Conservation (phyloP, 495 filamentous ascomycete genomes). For the Lasiosphaeria hispida region DNA sequence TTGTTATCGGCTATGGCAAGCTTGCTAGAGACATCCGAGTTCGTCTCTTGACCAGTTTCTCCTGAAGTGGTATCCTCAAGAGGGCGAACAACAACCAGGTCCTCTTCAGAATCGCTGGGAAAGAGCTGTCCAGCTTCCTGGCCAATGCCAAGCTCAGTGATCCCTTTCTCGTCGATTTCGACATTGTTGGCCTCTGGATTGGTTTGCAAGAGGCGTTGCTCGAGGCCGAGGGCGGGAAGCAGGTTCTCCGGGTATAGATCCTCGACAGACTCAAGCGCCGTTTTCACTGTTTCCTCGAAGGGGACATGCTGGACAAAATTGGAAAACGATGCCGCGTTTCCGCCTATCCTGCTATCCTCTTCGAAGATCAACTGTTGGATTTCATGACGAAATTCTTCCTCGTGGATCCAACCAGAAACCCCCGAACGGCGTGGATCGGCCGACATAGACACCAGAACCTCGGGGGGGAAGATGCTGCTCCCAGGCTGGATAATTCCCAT, state of each 20-base stretch:
- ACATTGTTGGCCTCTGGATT: conserved; percentile 34
- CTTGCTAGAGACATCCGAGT: too few species aligned
- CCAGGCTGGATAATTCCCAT: conserved; percentile 61
- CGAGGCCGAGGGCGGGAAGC: conserved; percentile 44
- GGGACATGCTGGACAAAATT: conserved; percentile 54
- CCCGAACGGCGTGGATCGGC: conserved; percentile 69
- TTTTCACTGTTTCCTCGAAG: conserved; percentile 62
- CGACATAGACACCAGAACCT: conserved; percentile 82
- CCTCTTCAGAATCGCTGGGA: conserved; percentile 56
- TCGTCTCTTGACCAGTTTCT: background rate
- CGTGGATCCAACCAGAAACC: conserved; percentile 81
- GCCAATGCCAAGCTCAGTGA: conserved; percentile 37
- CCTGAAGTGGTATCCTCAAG: background rate
- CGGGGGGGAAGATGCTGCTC: conserved; percentile 72
- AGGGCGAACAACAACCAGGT: conserved; percentile 18
- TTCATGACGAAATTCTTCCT: conserved; percentile 73
- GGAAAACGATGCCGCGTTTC: conserved; percentile 55
- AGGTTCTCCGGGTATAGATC: conserved; percentile 78
- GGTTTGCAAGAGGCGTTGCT: conserved; percentile 22
- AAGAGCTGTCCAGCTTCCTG: conserved; percentile 44
- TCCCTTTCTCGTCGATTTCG: conserved; percentile 46
- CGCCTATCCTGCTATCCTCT: conserved; percentile 56
- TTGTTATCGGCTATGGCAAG: too few species aligned
- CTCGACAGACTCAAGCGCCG: conserved; percentile 75
- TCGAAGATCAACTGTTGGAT: conserved; percentile 57